These are phyloP conservation scores for Plasmodium blacklocki DNA, from an alignment of 169 alveolate species.

Conservation along the genomic window DNA sequence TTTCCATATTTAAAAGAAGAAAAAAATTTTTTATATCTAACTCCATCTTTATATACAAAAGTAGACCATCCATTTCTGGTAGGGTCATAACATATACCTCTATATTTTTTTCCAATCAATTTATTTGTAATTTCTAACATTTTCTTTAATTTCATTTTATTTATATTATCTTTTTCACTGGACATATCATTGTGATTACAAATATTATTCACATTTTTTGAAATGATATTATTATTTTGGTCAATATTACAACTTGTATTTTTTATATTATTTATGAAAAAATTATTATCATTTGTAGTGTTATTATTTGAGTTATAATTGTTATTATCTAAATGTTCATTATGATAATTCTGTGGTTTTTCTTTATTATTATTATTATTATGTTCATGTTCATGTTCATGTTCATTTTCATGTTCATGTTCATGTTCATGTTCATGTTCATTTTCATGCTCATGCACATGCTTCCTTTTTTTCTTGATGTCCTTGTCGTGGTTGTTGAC, in stretches of 20 bases:
- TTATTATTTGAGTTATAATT: too few species aligned
- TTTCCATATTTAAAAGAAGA: slow-evolving; percentile 73
- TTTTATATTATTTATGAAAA: too few species aligned
- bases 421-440: too few species aligned
- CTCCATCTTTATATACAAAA: slow-evolving; percentile 73
- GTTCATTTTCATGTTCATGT: too few species aligned
- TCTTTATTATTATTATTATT: not conserved
- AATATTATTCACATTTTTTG: too few species aligned
- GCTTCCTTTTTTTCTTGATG: not conserved
- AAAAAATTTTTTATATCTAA: slow-evolving; percentile 50
- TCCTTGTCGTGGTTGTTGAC: not conserved
- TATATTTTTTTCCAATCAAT: slow-evolving; percentile 66
- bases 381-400: not conserved
- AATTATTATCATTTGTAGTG: too few species aligned
- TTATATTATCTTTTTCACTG: not conserved
- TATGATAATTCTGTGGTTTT: not conserved
- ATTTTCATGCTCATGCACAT: too few species aligned
- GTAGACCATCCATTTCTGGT: slow-evolving; percentile 76
- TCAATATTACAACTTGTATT: too few species aligned
- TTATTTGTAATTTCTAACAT: slow-evolving; percentile 66
- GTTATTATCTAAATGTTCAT: too few species aligned
- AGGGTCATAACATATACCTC: slow-evolving; percentile 69
- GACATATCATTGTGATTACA: too few species aligned
- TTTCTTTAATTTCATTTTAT: slow-evolving; percentile 40
- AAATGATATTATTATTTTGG: too few species aligned